Conservation (phyloP, 192 early-diverging fungal genomes). For the Chytriomyces sp. region DNA sequence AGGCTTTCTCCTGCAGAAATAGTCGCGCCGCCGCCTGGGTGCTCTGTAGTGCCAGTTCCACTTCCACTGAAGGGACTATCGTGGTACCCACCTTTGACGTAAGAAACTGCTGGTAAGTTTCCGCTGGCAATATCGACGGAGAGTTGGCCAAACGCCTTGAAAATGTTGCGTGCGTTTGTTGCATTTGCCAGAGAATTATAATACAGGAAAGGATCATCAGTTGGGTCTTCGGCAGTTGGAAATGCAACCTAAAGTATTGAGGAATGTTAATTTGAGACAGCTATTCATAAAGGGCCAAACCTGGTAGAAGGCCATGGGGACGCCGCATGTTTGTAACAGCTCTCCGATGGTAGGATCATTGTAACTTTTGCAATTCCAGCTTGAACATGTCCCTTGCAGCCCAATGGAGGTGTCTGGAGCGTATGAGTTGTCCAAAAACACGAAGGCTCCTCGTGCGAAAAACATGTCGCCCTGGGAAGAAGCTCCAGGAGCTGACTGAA, state of each 20-base stretch:
- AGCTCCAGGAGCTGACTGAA: slow-evolving; percentile 24
- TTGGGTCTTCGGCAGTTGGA: slow-evolving; percentile 18
- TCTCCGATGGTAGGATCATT: slow-evolving; percentile 11
- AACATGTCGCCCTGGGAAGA: slow-evolving; percentile 27
- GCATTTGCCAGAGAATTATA: neutral
- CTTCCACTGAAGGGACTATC: too few species aligned
- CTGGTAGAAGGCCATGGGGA: slow-evolving; percentile 7
- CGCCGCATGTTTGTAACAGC: neutral
- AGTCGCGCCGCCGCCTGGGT: slow-evolving; percentile 15
- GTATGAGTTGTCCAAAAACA: slow-evolving; percentile 17
- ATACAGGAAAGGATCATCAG: slow-evolving; percentile 21
- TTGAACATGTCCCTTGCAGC: neutral
- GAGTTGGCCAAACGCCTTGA: neutral
- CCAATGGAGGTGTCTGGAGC: neutral
- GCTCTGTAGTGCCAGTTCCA: too few species aligned
- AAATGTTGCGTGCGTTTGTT: neutral
- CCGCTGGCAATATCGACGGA: slow-evolving; percentile 4
- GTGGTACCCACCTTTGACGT: slow-evolving; percentile 10
- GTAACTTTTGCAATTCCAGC: neutral
- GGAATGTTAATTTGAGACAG: neutral
- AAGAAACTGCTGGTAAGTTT: slow-evolving; percentile 17
- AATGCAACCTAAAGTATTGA: too few species aligned
- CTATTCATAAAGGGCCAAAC: neutral
- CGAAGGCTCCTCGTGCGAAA: slow-evolving; percentile 16
- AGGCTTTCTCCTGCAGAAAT: slow-evolving; percentile 30